Evolutionary conservation across 2,329 filamentous ascomycete species (phyloP).

Genomic region (Exophiala calicioides): DNA sequence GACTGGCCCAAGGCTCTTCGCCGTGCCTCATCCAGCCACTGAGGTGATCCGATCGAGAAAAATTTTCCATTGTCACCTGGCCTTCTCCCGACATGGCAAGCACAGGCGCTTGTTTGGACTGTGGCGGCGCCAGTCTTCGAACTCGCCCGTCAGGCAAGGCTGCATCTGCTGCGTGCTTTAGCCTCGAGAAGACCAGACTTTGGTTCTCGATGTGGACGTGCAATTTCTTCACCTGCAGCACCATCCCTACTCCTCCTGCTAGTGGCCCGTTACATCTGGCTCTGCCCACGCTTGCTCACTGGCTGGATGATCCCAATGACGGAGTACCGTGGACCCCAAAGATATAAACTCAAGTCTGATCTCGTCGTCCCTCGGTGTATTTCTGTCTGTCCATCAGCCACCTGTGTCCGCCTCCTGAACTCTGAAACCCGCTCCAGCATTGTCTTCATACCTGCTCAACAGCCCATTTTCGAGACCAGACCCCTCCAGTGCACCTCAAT

Average conservation of each 20-base stretch:
- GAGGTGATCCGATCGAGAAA: slow-evolving; percentile 16
- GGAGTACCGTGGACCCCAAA: slow-evolving; percentile 10
- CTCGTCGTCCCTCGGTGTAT: slow-evolving; percentile 14
- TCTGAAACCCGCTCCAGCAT: slow-evolving; percentile 2
- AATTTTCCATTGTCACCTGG: slow-evolving; percentile 28
- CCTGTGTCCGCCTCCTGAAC: slow-evolving; percentile 6
- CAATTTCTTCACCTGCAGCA: slow-evolving; percentile 26
- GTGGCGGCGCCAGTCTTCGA: slow-evolving; percentile 9
- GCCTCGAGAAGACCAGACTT: slow-evolving; percentile 17
- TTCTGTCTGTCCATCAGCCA: slow-evolving; percentile 10
- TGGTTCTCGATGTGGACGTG: slow-evolving; percentile 17
- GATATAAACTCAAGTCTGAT: slow-evolving; percentile 22
- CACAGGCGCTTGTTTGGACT: slow-evolving; percentile 18
- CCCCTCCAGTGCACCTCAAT: too few relatives aligned
- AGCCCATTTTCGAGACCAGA: too few relatives aligned
- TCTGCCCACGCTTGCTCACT: slow-evolving; percentile 19
- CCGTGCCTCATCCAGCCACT: slow-evolving; percentile 4
- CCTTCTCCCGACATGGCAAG: slow-evolving; percentile 20
- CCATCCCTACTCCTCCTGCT: slow-evolving; percentile 20
- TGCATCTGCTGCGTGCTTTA: slow-evolving; percentile 23
- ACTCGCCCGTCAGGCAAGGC: slow-evolving; percentile 20
- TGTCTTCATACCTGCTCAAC: too few relatives aligned
- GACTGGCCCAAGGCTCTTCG: slow-evolving; percentile 12
- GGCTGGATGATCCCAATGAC: slow-evolving; percentile 2
- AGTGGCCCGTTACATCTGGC: slow-evolving; percentile 12